Evolutionary conservation across 768 basidiomycete genomes (phyloP).

Genomic region (Kwoniella bestiolae): DNA sequence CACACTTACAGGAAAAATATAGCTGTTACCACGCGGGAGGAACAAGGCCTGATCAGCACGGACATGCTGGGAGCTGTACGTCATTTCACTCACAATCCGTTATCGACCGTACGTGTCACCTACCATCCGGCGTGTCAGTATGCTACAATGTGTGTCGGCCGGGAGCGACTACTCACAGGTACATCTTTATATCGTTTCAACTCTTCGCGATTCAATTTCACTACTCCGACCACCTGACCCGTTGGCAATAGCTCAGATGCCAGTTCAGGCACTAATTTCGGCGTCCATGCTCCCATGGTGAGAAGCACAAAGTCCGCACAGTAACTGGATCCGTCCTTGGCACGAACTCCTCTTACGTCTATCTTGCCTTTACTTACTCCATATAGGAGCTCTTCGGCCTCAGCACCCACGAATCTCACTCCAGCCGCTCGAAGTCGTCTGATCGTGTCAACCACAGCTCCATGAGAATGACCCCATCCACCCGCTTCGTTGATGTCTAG

Average conservation of each 20-base stretch:
- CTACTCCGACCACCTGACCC: slow-evolving; percentile 3
- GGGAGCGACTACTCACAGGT: background rate
- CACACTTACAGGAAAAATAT: slow-evolving; percentile 12
- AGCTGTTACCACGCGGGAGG: too few relatives aligned
- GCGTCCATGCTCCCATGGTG: slow-evolving; percentile 9
- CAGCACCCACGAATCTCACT: slow-evolving; percentile 1
- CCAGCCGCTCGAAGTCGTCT: background rate
- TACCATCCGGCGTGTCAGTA: too few relatives aligned
- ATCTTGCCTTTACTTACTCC: background rate
- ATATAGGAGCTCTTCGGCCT: slow-evolving; percentile 7
- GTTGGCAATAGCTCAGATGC: slow-evolving; percentile 3
- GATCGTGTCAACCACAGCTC: background rate
- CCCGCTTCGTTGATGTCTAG: slow-evolving; percentile 11
- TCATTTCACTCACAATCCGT: slow-evolving; percentile 7
- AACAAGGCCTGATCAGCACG: background rate
- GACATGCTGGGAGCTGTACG: too few relatives aligned
- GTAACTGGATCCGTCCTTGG: background rate
- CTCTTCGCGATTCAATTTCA: slow-evolving; percentile 6
- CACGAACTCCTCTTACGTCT: slow-evolving; percentile 1
- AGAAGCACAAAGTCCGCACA: background rate
- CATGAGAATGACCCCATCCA: slow-evolving; percentile 10
- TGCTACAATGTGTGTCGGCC: too few relatives aligned
- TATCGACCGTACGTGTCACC: slow-evolving; percentile 1
- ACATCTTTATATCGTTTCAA: slow-evolving; percentile 4
- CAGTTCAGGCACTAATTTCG: slow-evolving; percentile 12